A percentile compares a stretch with the other conserved stretches of the same genome.
Conservation (phyloP, 139 green algal species). For the Coelastrella sp. region DNA sequence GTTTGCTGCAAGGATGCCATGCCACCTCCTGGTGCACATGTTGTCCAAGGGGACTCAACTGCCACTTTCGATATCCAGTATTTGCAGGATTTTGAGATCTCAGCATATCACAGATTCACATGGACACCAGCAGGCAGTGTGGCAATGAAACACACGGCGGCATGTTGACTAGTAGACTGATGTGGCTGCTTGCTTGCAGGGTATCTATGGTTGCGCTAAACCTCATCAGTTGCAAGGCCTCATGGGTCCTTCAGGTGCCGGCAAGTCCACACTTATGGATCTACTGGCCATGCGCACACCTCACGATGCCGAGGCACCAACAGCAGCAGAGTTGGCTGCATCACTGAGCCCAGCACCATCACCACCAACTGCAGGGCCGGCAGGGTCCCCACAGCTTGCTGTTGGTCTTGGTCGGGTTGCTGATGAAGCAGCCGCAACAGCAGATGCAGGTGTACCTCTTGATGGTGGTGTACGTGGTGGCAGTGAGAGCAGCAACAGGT, state of each 20-base stretch:
- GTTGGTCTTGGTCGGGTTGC: too few species aligned
- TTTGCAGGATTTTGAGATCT: too few species aligned
- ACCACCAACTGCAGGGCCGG: not conserved
- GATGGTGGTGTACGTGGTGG: not conserved
- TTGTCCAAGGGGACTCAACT: too few species aligned
- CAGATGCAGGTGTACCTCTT: not conserved
- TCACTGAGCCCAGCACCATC: not conserved
- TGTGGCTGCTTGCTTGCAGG: slow-evolving; percentile 39
- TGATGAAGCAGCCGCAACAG: not conserved
- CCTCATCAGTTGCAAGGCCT: slow-evolving; percentile 53
- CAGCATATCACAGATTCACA: too few species aligned
- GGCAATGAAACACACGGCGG: too few species aligned
- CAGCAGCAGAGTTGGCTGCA: not conserved
- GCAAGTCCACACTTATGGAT: slow-evolving; percentile 73
- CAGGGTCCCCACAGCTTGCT: too few species aligned
- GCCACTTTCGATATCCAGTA: too few species aligned
- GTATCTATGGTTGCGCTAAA: slow-evolving; percentile 41
- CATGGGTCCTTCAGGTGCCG: slow-evolving; percentile 59
- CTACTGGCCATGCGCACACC: slow-evolving; percentile 61
- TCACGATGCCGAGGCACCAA: not conserved
- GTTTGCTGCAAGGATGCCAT: too few species aligned
- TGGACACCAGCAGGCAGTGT: too few species aligned
- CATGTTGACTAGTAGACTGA: too few species aligned
- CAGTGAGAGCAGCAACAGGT: not conserved
- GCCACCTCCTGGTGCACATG: too few species aligned